These are phyloP conservation scores for Fusarium sp. DNA, from an alignment of 2,329 filamentous ascomycete species.

Conservation along the genomic window DNA sequence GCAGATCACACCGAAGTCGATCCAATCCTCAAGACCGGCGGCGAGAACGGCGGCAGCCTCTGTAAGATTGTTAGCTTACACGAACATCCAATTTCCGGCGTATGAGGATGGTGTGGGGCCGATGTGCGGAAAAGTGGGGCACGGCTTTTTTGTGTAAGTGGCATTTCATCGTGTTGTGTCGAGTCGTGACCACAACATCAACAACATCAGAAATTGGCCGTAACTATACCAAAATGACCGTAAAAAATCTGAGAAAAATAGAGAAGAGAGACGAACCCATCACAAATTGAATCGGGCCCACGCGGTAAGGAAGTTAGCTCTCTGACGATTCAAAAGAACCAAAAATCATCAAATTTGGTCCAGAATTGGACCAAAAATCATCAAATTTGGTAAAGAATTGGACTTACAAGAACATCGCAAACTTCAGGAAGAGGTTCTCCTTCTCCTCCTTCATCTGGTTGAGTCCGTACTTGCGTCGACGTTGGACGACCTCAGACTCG, in stretches of 20 bases:
- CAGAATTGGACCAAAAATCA: too few species aligned
- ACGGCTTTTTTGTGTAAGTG: too few species aligned
- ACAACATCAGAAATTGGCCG: neutral
- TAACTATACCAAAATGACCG: too few species aligned
- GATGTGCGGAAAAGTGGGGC: neutral
- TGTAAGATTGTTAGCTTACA: slow-evolving; percentile 54
- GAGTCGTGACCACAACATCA: neutral
- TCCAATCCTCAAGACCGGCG: slow-evolving; percentile 89
- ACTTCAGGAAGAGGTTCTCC: slow-evolving; percentile 88
- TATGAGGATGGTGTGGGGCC: neutral
- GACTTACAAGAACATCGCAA: slow-evolving; percentile 71
- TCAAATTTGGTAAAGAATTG: too few species aligned
- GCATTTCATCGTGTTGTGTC: neutral
- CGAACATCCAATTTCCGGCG: slow-evolving; percentile 25
- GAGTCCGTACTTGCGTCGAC: slow-evolving; percentile 81
- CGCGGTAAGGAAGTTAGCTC: slow-evolving; percentile 64
- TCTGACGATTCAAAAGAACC: neutral
- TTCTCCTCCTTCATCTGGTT: slow-evolving; percentile 96
- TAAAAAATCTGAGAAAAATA: too few species aligned
- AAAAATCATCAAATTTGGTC: too few species aligned
- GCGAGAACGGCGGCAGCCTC: slow-evolving; percentile 82
- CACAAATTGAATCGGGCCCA: slow-evolving; percentile 93
- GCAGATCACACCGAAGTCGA: slow-evolving; percentile 94
- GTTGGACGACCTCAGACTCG: slow-evolving; percentile 73
- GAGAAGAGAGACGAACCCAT: slow-evolving; percentile 65